Conservation (phyloP, 2,329 filamentous ascomycete genomes). For the Pseudocercospora fijiensis region DNA sequence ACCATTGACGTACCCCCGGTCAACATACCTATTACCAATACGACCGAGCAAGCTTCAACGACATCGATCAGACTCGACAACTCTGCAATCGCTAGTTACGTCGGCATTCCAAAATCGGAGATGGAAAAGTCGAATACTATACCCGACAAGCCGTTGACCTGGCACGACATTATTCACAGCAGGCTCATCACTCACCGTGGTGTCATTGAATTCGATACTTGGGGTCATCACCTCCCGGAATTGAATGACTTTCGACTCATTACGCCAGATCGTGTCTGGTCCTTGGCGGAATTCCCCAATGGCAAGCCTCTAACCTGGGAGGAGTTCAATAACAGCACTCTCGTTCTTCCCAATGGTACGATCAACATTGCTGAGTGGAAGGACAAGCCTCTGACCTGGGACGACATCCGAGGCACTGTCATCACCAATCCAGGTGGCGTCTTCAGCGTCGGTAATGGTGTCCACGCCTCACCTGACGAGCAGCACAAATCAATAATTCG, state of each 20-base stretch:
- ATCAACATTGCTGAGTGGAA: background rate
- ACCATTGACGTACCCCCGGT: too few species aligned
- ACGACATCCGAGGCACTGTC: background rate
- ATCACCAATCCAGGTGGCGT: background rate
- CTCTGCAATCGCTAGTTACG: background rate
- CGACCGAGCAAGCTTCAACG: background rate
- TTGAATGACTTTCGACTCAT: background rate
- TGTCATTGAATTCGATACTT: background rate
- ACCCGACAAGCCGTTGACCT: background rate
- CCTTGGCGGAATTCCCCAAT: background rate
- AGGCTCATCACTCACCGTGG: background rate
- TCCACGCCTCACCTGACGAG: too few species aligned
- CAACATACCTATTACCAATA: background rate
- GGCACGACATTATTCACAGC: background rate
- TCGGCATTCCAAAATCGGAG: background rate
- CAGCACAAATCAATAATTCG: too few species aligned
- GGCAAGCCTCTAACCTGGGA: background rate
- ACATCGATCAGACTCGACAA: background rate
- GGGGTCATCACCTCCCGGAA: background rate
- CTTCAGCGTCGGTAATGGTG: background rate
- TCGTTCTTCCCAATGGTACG: background rate
- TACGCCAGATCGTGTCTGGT: background rate
- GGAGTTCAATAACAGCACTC: background rate
- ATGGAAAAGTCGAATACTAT: background rate
- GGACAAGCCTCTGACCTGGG: background rate